Evolutionary conservation across 345 rosid species (phyloP).

Genomic region (Eucalyptus rudis): DNA sequence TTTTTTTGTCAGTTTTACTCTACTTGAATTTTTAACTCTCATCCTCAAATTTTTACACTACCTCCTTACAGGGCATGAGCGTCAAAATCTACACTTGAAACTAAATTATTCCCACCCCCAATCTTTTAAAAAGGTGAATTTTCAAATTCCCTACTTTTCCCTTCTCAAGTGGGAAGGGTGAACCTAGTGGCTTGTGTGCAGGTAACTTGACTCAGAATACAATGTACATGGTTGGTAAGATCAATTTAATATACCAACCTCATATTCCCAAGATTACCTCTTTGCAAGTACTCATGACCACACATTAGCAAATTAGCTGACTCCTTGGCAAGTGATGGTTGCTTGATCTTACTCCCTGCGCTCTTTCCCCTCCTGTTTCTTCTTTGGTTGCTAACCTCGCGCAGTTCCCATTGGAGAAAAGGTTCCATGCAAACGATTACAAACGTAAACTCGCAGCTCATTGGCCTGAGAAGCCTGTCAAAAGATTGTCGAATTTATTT

Average conservation of each 20-base stretch:
- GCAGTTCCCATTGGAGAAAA: background rate
- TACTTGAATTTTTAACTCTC: no score
- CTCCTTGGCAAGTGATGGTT: background rate
- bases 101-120: no score
- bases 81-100: no score
- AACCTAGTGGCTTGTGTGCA: background rate
- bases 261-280: background rate
- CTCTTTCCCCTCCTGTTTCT: background rate
- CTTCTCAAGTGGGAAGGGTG: no score
- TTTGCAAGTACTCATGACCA: background rate
- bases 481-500: background rate
- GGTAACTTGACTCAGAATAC: background rate
- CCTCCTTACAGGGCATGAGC: accelerated
- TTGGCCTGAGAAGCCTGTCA: background rate
- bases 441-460: background rate
- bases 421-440: background rate
- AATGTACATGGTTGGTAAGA: background rate
- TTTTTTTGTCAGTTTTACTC: no score
- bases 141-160: accelerated
- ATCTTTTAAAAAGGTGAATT: no score
- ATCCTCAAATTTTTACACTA: accelerated
- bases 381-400: background rate
- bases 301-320: background rate
- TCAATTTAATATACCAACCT: background rate
- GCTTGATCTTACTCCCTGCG: background rate